Percentiles rank a stretch among this genome's conserved stretches.
These are phyloP conservation scores for Didymella pomorum DNA, from an alignment of 2,329 filamentous ascomycete genomes.

Conservation along the genomic window DNA sequence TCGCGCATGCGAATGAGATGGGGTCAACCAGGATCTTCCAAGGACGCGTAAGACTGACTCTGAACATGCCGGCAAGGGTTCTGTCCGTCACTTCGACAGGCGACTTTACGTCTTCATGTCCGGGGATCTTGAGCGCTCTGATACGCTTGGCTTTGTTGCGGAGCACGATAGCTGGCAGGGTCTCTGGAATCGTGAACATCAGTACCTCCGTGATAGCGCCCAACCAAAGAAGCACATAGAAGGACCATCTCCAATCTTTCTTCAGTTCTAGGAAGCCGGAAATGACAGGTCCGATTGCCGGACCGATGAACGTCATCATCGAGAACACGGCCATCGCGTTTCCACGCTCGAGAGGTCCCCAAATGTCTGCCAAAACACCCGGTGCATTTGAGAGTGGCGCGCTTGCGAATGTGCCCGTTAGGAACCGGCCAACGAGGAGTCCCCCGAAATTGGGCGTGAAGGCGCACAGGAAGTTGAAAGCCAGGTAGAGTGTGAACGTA, in stretches of 20 bases:
- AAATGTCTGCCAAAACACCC: slow-evolving; percentile 63
- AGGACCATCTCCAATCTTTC: slow-evolving; percentile 48
- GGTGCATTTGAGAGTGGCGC: slow-evolving; percentile 55
- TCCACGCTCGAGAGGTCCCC: slow-evolving; percentile 61
- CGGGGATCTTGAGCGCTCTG: slow-evolving; percentile 57
- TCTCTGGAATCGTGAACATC: slow-evolving; percentile 18
- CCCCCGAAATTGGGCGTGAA: slow-evolving; percentile 63
- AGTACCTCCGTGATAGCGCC: slow-evolving; percentile 9
- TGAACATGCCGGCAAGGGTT: slow-evolving; percentile 57
- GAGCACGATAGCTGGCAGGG: slow-evolving; percentile 7
- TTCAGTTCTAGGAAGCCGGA: slow-evolving; percentile 66
- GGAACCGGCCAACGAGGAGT: slow-evolving; percentile 63
- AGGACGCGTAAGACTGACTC: slow-evolving; percentile 61
- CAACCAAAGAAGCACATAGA: slow-evolving; percentile 18
- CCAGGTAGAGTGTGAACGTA: slow-evolving; percentile 51
- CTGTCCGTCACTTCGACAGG: slow-evolving; percentile 59
- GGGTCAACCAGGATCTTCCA: slow-evolving; percentile 64
- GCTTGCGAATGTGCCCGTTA: slow-evolving; percentile 65
- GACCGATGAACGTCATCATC: slow-evolving; percentile 63
- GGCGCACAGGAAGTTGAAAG: slow-evolving; percentile 63
- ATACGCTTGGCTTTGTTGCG: slow-evolving; percentile 53
- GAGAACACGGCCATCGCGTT: slow-evolving; percentile 64
- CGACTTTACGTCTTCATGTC: slow-evolving; percentile 60
- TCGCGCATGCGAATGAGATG: slow-evolving; percentile 61
- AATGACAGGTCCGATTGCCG: slow-evolving; percentile 63